These are phyloP conservation scores for Immersiporthe knoxdaviesiana DNA, from an alignment of 2,329 filamentous ascomycete genomes.

Conservation along the genomic window DNA sequence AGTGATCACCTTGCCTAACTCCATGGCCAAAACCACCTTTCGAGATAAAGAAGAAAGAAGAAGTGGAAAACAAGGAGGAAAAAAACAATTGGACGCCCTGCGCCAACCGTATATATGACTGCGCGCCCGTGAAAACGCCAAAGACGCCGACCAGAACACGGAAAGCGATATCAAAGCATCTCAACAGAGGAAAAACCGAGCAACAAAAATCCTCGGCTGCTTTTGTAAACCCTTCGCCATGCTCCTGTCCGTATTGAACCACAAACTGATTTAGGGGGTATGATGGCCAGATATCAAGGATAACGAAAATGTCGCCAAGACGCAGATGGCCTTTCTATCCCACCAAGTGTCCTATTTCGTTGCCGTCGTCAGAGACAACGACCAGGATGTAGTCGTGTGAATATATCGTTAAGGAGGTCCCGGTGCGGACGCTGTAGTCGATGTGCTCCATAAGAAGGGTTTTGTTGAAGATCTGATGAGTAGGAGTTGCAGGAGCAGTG, in stretches of 20 bases:
- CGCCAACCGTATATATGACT: constrained; percentile 23
- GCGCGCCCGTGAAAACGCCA: constrained; percentile 17
- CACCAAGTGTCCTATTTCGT: constrained; percentile 10
- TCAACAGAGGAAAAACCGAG: constrained; percentile 22
- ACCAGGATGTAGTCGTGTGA: background rate
- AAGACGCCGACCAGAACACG: constrained; percentile 16
- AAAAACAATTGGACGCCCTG: constrained; percentile 21
- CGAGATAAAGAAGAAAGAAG: constrained; percentile 7
- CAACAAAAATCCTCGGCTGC: constrained; percentile 17
- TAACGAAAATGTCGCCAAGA: constrained; percentile 19
- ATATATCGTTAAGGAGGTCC: constrained; percentile 4
- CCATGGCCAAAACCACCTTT: constrained; percentile 20
- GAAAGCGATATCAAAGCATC: constrained; percentile 13
- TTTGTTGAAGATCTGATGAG: background rate
- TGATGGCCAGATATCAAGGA: constrained; percentile 23
- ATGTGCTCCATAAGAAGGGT: constrained; percentile 6
- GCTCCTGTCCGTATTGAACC: constrained; percentile 22
- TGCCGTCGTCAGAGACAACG: constrained; percentile 17
- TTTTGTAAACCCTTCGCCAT: constrained; percentile 27
- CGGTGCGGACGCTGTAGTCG: constrained; percentile 6
- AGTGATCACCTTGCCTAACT: constrained; percentile 23
- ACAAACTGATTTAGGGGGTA: constrained; percentile 18
- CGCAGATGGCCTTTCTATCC: constrained; percentile 15
- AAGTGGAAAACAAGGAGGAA: too few relatives aligned
- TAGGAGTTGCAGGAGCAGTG: constrained; percentile 14